A percentile compares a stretch with the other conserved stretches of the same genome.
These are phyloP conservation scores for Tylopilus rubrobrunneus DNA, from an alignment of 768 basidiomycete species.

Conservation along the genomic window DNA sequence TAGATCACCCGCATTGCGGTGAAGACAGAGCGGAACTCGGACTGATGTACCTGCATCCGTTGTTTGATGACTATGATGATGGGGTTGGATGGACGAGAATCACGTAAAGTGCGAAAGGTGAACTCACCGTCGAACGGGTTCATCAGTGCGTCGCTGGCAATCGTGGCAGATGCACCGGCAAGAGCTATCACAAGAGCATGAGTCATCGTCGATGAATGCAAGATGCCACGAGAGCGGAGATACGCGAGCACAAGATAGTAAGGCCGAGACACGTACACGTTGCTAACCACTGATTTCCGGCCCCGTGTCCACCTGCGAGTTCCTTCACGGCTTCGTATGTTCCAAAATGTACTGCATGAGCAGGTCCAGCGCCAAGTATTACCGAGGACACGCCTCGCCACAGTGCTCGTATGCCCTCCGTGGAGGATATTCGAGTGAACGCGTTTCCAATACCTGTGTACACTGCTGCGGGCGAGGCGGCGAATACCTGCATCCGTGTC, in stretches of 20 bases:
- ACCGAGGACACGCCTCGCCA: slow-evolving; percentile 98
- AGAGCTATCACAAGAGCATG: slow-evolving; percentile 52
- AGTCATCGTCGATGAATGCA: slow-evolving; percentile 4
- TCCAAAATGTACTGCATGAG: slow-evolving; percentile 97
- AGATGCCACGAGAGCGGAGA: not conserved
- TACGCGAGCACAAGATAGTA: not conserved
- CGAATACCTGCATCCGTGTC: slow-evolving; percentile 99
- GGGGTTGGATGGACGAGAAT: slow-evolving; percentile 10
- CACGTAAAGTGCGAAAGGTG: not conserved
- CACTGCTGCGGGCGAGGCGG: slow-evolving; percentile 77
- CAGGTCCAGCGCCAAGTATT: slow-evolving; percentile 94
- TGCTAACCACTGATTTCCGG: slow-evolving; percentile 77
- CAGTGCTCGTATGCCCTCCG: slow-evolving; percentile 85
- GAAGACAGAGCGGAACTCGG: slow-evolving; percentile 82
- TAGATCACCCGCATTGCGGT: slow-evolving; percentile 86
- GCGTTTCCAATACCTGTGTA: slow-evolving; percentile 91
- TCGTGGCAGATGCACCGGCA: slow-evolving; percentile 92
- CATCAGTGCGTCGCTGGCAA: slow-evolving; percentile 96
- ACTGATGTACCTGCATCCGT: slow-evolving; percentile 97
- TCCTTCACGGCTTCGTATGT: slow-evolving; percentile 95
- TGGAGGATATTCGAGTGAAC: slow-evolving; percentile 87
- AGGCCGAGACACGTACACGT: slow-evolving; percentile 60
- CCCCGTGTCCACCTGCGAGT: slow-evolving; percentile 76
- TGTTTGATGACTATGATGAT: slow-evolving; percentile 86
- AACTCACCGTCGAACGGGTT: slow-evolving; percentile 96